Evolutionary conservation across 805 yeast species (phyloP).

Genomic region (Hanseniaspora hatyaiensis): DNA sequence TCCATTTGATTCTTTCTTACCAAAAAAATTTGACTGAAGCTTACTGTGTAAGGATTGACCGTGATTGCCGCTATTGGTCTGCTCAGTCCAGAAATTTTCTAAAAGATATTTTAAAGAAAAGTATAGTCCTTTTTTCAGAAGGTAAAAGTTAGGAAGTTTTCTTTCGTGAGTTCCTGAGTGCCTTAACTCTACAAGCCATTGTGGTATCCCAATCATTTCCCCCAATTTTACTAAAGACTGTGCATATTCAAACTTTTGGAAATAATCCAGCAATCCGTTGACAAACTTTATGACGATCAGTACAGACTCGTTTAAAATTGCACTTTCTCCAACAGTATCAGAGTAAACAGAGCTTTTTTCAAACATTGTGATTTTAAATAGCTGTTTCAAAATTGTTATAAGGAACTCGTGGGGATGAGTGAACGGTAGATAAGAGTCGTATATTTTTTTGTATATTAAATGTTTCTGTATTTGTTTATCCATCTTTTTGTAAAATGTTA

Average conservation of each 20-base stretch:
- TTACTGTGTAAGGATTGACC: slow-evolving; percentile 23
- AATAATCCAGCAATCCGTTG: slow-evolving; percentile 80
- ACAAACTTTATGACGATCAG: slow-evolving; percentile 77
- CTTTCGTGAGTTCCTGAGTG: slow-evolving; percentile 86
- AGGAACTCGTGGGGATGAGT: slow-evolving; percentile 13
- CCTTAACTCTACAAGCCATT: slow-evolving; percentile 75
- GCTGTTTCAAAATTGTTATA: slow-evolving; percentile 4
- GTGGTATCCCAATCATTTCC: slow-evolving; percentile 52
- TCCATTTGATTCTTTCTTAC: too few relatives aligned
- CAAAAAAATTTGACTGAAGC: too few relatives aligned
- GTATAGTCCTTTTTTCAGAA: slow-evolving; percentile 48
- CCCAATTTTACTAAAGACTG: slow-evolving; percentile 72
- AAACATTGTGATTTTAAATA: not conserved
- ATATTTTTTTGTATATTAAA: slow-evolving; percentile 8
- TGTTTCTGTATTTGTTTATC: slow-evolving; percentile 13
- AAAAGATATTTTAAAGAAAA: slow-evolving; percentile 67
- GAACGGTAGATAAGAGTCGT: slow-evolving; percentile 12
- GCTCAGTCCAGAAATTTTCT: slow-evolving; percentile 54
- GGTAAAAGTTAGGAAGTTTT: slow-evolving; percentile 52
- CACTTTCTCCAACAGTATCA: not conserved
- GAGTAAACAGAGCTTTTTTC: not conserved
- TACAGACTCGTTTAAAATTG: slow-evolving; percentile 30
- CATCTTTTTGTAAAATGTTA: not conserved
- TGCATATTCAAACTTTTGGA: slow-evolving; percentile 67
- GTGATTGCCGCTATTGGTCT: not conserved